These are phyloP conservation scores for Scorias spongiosa DNA, from an alignment of 2,329 filamentous ascomycete species.

Conservation along the genomic window DNA sequence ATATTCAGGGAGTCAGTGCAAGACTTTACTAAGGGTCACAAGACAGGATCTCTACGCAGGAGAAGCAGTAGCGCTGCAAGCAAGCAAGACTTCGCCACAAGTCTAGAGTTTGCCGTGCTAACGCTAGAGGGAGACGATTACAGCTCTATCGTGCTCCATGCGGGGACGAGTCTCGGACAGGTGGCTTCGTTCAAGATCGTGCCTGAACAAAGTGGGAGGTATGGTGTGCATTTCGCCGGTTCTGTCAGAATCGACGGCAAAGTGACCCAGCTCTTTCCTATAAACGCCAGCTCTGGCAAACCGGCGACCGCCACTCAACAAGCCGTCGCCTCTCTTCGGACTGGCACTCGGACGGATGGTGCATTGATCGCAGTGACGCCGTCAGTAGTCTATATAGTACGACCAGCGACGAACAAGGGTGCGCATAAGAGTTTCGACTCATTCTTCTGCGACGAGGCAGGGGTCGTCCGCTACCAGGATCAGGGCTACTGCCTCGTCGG, in stretches of 20 bases:
- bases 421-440: conserved; percentile 82
- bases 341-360: conserved; percentile 62
- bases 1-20: conserved; percentile 61
- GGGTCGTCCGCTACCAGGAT: conserved; percentile 54
- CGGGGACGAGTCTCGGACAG: conserved; percentile 73
- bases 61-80: conserved; percentile 31
- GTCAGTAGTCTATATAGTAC: conserved; percentile 71
- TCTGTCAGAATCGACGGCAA: conserved; percentile 47
- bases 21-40: conserved; percentile 64
- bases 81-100: conserved; percentile 58
- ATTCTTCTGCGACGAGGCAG: conserved; percentile 65
- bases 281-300: conserved; percentile 62
- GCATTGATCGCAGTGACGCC: conserved; percentile 62
- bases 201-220: conserved; percentile 53
- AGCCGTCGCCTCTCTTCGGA: conserved; percentile 60
- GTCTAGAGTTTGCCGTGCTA: conserved; percentile 84
- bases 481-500: conserved; percentile 67
- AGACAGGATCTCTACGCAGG: conserved; percentile 53
- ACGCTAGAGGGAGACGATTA: conserved; percentile 87
- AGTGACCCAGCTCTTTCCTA: conserved; percentile 63
- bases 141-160: conserved; percentile 84
- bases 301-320: conserved; percentile 60
- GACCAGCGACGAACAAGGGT: conserved; percentile 71
- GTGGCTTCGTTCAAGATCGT: conserved; percentile 82
- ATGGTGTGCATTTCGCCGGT: conserved; percentile 58